phyloP scores from a whole-genome alignment of 768 basidiomycete species.

The Roridomyces roridus region DNA sequence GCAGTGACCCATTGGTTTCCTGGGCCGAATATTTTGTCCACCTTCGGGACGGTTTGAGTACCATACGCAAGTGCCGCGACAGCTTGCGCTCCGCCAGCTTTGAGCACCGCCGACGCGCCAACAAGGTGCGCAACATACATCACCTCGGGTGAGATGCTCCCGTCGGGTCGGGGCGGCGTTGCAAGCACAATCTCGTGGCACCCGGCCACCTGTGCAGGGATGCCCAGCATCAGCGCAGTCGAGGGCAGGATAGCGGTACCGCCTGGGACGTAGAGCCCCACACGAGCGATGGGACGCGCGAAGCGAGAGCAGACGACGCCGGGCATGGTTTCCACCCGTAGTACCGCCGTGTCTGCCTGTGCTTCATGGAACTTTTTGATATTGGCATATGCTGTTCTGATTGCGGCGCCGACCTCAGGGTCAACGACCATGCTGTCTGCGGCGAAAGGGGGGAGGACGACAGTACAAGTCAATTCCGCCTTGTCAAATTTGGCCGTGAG shows the following conservation, averaged over 20 bases:
- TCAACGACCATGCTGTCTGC: slow-evolving; percentile 67
- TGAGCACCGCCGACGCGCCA: slow-evolving; percentile 89
- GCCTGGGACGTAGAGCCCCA: slow-evolving; percentile 96
- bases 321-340: slow-evolving; percentile 96
- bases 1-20: slow-evolving; percentile 99
- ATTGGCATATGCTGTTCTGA: slow-evolving; percentile 90
- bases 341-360: slow-evolving; percentile 71
- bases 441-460: slow-evolving; percentile 82
- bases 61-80: slow-evolving; percentile 97
- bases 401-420: slow-evolving; percentile 74
- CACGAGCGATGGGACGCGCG: slow-evolving; percentile 92
- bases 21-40: slow-evolving; percentile 99
- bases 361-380: slow-evolving; percentile 92
- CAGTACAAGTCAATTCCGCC: slow-evolving; percentile 68
- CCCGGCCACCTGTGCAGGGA: slow-evolving; percentile 96
- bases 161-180: slow-evolving; percentile 94
- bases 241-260: slow-evolving; percentile 96
- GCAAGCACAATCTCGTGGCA: slow-evolving; percentile 93
- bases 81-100: slow-evolving; percentile 97
- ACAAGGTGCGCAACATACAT: slow-evolving; percentile 94
- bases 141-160: slow-evolving; percentile 94
- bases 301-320: slow-evolving; percentile 97
- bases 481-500: slow-evolving; percentile 95
- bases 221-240: slow-evolving; percentile 97
- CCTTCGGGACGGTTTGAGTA: slow-evolving; percentile 93